phyloP scores from a whole-genome alignment of 768 basidiomycete species.

The Termitomyces bulborhizus region DNA sequence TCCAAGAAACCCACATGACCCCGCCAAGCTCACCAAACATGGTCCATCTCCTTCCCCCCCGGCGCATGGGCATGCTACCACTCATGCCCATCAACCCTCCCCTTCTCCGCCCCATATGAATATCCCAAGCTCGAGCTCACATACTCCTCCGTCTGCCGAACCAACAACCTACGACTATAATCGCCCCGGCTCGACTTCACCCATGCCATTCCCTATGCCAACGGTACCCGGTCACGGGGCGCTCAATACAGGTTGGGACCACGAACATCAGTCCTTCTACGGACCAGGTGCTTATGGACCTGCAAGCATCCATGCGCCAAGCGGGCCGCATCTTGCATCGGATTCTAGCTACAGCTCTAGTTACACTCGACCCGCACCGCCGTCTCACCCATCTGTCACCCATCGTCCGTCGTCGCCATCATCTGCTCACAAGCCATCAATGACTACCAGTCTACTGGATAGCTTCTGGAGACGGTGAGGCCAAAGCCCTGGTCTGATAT shows the following conservation, averaged over 20 bases:
- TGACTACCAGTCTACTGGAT: conserved; percentile 12
- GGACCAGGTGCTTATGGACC: conserved; percentile 1
- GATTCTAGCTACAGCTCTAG: neutral
- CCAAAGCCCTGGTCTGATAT: too few relatives aligned
- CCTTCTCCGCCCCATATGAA: conserved; percentile 38
- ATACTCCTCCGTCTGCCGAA: conserved; percentile 27
- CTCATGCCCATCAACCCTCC: conserved; percentile 23
- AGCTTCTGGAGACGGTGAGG: conserved; percentile 12
- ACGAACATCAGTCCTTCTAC: neutral
- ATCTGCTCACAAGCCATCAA: conserved; percentile 1
- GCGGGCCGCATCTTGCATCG: neutral
- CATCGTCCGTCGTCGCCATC: neutral
- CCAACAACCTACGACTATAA: neutral
- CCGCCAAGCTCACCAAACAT: conserved; percentile 17
- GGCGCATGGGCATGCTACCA: neutral
- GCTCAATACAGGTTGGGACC: conserved; percentile 10
- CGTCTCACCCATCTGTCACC: neutral
- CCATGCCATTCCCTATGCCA: conserved; percentile 7
- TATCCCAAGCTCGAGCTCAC: conserved; percentile 30
- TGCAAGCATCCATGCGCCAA: too few relatives aligned
- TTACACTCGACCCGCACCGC: neutral
- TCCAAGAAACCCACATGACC: conserved; percentile 6
- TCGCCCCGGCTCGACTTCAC: neutral
- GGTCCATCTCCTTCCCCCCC: conserved; percentile 15
- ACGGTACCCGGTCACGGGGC: conserved; percentile 1